phyloP scores from a whole-genome alignment of 805 yeast genomes.

The Maudiozyma barnettii region DNA sequence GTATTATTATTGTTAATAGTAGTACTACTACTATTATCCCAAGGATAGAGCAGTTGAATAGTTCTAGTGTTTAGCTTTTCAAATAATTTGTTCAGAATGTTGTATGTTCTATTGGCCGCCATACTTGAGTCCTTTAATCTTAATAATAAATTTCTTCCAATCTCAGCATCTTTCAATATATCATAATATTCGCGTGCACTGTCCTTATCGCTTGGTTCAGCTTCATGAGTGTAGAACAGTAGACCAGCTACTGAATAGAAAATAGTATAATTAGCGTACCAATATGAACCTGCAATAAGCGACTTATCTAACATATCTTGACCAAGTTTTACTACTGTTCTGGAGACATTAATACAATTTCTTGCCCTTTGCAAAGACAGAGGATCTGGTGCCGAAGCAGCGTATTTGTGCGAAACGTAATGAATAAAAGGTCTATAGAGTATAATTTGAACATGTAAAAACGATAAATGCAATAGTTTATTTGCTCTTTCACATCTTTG shows the following conservation, averaged over 20 bases:
- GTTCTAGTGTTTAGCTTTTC: conserved; percentile 70
- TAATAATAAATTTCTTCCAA: conserved; percentile 67
- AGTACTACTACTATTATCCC: not conserved
- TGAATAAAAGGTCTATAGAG: conserved; percentile 87
- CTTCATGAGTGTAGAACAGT: conserved; percentile 67
- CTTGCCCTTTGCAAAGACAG: conserved; percentile 62
- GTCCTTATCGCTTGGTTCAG: conserved; percentile 33
- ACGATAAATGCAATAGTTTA: conserved; percentile 61
- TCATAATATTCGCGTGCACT: conserved; percentile 42
- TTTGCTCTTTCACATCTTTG: conserved; percentile 59
- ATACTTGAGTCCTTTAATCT: conserved; percentile 61
- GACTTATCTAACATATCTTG: conserved; percentile 67
- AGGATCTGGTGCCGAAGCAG: conserved; percentile 21
- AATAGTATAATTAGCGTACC: conserved; percentile 92
- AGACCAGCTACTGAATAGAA: conserved; percentile 86
- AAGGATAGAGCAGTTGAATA: conserved; percentile 34
- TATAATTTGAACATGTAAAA: conserved; percentile 72
- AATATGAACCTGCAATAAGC: conserved; percentile 75
- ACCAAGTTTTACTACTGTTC: conserved; percentile 71
- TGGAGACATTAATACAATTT: conserved; percentile 76
- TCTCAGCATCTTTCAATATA: conserved; percentile 69
- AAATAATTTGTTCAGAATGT: conserved; percentile 67
- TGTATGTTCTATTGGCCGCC: conserved; percentile 74
- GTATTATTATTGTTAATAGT: not conserved
- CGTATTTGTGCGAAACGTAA: conserved; percentile 43